Evolutionary conservation across 345 rosid genomes (phyloP), one percentile per base, ranked within the genome.

Genomic region (Brassica carinata): DNA sequence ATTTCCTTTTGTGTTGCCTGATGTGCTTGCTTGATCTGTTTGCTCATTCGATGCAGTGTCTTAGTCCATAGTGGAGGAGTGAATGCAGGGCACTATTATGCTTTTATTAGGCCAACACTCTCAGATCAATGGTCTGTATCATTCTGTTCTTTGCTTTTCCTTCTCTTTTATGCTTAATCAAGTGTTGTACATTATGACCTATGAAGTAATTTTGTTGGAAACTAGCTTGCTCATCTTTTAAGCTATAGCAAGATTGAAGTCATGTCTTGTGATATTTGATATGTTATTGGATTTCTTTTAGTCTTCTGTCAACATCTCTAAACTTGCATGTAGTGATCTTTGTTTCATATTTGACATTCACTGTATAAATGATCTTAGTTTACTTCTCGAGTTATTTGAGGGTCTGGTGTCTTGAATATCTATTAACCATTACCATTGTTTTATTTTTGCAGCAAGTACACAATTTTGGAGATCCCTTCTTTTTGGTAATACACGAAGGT

Each of bases 401-500:
- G n/a, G 57, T 14, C 53, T 8, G 11, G 45, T 38, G 45, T 38
- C 45, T 51, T 51, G 58, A 9, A 31, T 68, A 59, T 27, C 14
- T 64, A 55, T 23, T 45, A 1, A 76, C 75, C 18, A 67, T 65
- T 77, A 33, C 26, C 26, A 23, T 23, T 23, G 26, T 23, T 48
- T 65, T 79, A 64, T 48, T 75, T 23, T 14, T 77, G 78, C 88
- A 95, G 94, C 97, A 95, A 85, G 88, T 95, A 23, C 97, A 93
- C 62, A 91, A 93, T 77, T 95, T 95, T 48, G 99, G 99, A 4
- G 99, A 95, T 73, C 99, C 99, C 14, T 95, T 95, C 85, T 91
- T 95, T 83, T 83, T 95, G 86, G 96, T 91, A 34, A 90, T 93
- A 81, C 97, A 82, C 77, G 98, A 93, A 77, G 93, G 90, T 74